Conservation (phyloP, 305 asterid genomes). For the Withania somnifera region DNA sequence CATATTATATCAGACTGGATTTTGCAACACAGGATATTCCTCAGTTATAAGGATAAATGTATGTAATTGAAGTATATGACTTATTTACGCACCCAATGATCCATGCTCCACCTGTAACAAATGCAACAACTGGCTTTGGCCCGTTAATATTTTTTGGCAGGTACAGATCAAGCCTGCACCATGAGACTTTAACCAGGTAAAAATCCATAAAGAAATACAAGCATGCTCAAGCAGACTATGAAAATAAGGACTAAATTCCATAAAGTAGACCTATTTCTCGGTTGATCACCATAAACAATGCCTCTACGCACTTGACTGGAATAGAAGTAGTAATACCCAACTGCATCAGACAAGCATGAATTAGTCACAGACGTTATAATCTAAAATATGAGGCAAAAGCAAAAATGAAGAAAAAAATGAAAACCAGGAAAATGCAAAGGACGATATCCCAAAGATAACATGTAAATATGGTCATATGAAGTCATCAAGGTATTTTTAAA, state of each 20-base stretch:
- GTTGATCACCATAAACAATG: constrained; percentile 78
- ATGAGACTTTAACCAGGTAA: constrained; percentile 4
- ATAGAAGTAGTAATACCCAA: constrained; percentile 76
- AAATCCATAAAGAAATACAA: not conserved
- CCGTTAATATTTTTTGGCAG: constrained; percentile 52
- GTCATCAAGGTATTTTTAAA: not conserved
- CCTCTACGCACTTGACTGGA: constrained; percentile 72
- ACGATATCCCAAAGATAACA: not conserved
- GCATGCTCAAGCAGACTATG: not conserved
- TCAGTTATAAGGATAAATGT: not conserved
- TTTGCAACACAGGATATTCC: not conserved
- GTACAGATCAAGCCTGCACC: constrained; percentile 76
- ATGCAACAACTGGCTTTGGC: constrained; percentile 92
- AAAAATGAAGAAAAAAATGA: not conserved
- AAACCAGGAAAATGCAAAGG: not conserved
- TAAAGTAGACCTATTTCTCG: constrained; percentile 68
- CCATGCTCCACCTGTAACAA: constrained; percentile 99
- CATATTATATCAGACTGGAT: not conserved
- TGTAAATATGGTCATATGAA: not conserved
- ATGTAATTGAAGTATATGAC: not conserved
- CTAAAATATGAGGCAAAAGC: not conserved
- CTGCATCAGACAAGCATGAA: constrained; percentile 34
- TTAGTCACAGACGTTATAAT: not conserved
- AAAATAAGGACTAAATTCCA: not conserved
- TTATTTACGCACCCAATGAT: constrained; percentile 62